Evolutionary conservation across 2,329 filamentous ascomycete genomes (phyloP).

Genomic region (Aphanocladium album): DNA sequence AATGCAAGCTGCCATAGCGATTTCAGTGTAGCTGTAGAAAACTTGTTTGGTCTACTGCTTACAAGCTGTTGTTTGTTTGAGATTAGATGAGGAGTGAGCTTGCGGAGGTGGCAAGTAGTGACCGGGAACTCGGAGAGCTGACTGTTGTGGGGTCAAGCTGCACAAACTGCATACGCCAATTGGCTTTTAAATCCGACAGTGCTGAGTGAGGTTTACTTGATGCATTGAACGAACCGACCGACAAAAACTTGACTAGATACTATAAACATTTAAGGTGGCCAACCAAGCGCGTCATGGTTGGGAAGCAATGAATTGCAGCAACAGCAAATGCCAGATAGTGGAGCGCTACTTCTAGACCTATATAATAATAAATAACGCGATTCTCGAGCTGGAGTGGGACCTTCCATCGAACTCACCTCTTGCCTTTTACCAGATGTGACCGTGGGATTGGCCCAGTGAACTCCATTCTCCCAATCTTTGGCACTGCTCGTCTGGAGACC

Average conservation of each 20-base stretch:
- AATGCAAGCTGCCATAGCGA: constrained; percentile 57
- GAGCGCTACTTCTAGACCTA: neutral
- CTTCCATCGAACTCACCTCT: constrained; percentile 70
- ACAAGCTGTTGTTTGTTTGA: neutral
- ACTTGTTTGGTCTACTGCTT: neutral
- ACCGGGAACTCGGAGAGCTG: neutral
- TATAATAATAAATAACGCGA: constrained; percentile 7
- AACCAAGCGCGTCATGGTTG: no score
- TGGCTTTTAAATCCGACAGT: neutral
- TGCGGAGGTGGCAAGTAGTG: constrained; percentile 2
- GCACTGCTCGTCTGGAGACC: constrained; percentile 34
- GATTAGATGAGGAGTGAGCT: neutral
- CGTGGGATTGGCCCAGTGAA: constrained; percentile 54
- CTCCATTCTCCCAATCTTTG: constrained; percentile 51
- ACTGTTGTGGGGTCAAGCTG: neutral
- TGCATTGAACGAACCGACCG: neutral
- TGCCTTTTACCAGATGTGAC: constrained; percentile 79
- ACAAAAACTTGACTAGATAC: no score
- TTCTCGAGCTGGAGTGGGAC: constrained; percentile 55
- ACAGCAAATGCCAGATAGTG: neutral
- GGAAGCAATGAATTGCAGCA: neutral
- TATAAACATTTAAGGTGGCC: no score
- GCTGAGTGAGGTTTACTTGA: neutral
- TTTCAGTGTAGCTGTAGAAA: neutral
- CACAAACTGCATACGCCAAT: neutral